phyloP scores from a whole-genome alignment of 2,329 filamentous ascomycete species.

The Penicillium palitans region DNA sequence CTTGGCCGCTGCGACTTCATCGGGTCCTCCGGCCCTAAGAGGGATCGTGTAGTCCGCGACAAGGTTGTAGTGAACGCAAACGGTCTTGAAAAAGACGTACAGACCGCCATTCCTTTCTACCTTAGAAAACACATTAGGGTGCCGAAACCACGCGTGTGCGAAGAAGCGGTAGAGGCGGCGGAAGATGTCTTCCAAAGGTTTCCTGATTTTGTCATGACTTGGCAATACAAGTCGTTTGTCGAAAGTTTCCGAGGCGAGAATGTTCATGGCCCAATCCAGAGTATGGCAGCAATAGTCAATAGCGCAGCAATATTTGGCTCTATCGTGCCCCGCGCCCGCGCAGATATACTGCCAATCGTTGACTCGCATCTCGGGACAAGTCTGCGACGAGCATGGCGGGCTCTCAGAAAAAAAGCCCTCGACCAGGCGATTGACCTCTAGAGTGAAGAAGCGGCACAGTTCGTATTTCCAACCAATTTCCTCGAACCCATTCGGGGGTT shows the following conservation, averaged over 20 bases:
- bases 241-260: constrained; percentile 93
- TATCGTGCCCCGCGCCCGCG: constrained; percentile 48
- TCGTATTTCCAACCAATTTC: constrained; percentile 95
- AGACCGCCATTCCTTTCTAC: constrained; percentile 88
- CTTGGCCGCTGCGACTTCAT: constrained; percentile 44
- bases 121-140: constrained; percentile 91
- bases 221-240: constrained; percentile 43
- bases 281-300: constrained; percentile 99
- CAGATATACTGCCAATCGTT: constrained; percentile 99
- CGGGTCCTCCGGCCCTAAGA: constrained; percentile 83
- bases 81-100: constrained; percentile 95
- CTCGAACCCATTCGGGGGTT: constrained; percentile 78
- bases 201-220: constrained; percentile 29
- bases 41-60: constrained; percentile 95
- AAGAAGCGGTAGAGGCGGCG: constrained; percentile 93
- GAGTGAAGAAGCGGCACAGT: constrained; percentile 91
- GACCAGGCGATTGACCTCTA: constrained; percentile 90
- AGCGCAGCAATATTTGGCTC: constrained; percentile 67
- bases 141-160: constrained; percentile 98
- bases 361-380: constrained; percentile 97
- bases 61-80: constrained; percentile 83
- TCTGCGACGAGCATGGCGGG: constrained; percentile 82
- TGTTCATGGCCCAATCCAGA: constrained; percentile 94
- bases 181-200: constrained; percentile 90
- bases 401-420: constrained; percentile 89